Conservation (phyloP, 805 yeast species). For the Candida verbasci region DNA sequence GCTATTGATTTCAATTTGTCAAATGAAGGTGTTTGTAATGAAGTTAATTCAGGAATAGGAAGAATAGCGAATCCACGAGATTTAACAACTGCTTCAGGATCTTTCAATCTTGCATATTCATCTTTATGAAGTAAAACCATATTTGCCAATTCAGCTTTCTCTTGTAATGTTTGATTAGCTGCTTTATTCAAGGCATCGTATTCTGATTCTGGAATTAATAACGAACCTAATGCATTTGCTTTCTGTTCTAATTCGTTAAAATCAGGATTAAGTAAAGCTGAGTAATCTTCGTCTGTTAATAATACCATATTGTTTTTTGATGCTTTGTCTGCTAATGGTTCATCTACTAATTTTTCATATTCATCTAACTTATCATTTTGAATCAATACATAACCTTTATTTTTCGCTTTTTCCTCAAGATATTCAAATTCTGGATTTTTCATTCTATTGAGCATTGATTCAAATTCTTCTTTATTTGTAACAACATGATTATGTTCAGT, state of each 20-base stretch:
- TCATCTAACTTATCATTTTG: slow-evolving; percentile 10
- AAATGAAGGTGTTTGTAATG: slow-evolving; percentile 6
- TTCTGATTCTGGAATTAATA: slow-evolving; percentile 12
- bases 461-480: slow-evolving; percentile 18
- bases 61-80: not conserved
- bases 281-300: slow-evolving; percentile 7
- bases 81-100: slow-evolving; percentile 1
- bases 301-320: slow-evolving; percentile 6
- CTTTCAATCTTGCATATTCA: slow-evolving; percentile 1
- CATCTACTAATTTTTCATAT: not conserved
- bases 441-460: not conserved
- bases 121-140: slow-evolving; percentile 2
- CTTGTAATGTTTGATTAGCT: slow-evolving; percentile 14
- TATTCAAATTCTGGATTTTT: slow-evolving; percentile 9
- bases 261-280: slow-evolving; percentile 23
- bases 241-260: slow-evolving; percentile 20
- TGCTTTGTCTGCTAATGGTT: slow-evolving; percentile 10
- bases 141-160: slow-evolving; percentile 10
- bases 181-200: slow-evolving; percentile 8
- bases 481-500: slow-evolving; percentile 12
- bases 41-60: not conserved
- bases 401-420: slow-evolving; percentile 7
- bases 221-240: slow-evolving; percentile 12
- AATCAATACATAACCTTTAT: slow-evolving; percentile 38
- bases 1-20: slow-evolving; percentile 10